Evolutionary conservation across 2,329 filamentous ascomycete genomes (phyloP), one percentile per base, ranked within the genome.

Genomic region (Fusarium dlaminii): DNA sequence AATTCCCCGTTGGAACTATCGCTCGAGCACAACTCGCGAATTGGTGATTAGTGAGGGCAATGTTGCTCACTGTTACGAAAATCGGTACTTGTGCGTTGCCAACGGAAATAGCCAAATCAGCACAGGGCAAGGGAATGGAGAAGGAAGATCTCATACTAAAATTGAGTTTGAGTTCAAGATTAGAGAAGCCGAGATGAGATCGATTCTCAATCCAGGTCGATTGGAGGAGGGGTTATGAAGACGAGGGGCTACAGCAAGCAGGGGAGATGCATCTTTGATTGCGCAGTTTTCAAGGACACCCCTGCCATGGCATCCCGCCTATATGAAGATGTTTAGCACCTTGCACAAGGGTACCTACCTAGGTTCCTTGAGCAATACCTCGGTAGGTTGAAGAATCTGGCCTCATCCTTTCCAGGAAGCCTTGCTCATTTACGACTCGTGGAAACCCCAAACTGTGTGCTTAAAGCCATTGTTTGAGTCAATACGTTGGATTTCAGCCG

Each of bases 1-100:
- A 76, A 75, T 39, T 42, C 32, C 29, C 34, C n/a, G n/a, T 24
- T 56, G n/a, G 36, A 61, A 52, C 42, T 66, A 49, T 67, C n/a
- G 22, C 34, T 46, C 20, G 40, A 46, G n/a, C 30, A 43, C 54
- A 66, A 22, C 17, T 39, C 29, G 36, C n/a, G 12, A n/a, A 15
- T 40, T 51, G 49, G n/a, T 49, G 22, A 24, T 20, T 15, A 27
- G n/a, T 27, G n/a, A 27, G n/a, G 30, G 49, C n/a, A 36, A 52
- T 52, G 24, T 20, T 18, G n/a, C 18, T 52, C 30, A 52, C 49
- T 27, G 18, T 27, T 12, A 11, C 32, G 18, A 27, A 17, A 36
- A 27, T 39, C 27, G 27, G 36, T 18, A 29, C n/a, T 24, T 48
- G 40, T 22, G n/a, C 40, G 17, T 32, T 29, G 20, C 18, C 40